Conservation (phyloP, 179 eudicot species). For the Gypsophila paniculata region DNA sequence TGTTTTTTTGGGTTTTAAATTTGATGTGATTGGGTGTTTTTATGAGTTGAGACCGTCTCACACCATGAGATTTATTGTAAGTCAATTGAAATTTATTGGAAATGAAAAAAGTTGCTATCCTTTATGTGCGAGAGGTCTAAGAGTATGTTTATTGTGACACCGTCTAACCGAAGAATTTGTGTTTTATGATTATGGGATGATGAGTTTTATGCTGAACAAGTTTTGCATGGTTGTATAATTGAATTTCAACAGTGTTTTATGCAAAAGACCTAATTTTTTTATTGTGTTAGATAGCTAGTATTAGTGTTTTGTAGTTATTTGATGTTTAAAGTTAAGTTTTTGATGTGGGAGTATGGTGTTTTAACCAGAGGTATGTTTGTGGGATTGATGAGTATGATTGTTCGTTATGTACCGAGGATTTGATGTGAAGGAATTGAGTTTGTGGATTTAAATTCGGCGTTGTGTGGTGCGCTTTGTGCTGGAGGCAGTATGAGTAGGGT, state of each 20-base stretch:
- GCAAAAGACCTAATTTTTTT: too few relatives aligned
- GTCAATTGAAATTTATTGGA: too few relatives aligned
- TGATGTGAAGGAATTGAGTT: slow-evolving; percentile 3
- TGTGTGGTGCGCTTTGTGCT: not conserved
- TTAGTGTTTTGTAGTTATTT: too few relatives aligned
- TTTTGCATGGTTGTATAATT: not conserved
- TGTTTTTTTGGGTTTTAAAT: not conserved
- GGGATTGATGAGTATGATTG: not conserved
- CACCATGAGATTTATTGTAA: too few relatives aligned
- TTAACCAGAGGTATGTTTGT: not conserved
- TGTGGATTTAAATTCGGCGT: not conserved
- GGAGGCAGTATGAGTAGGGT: not conserved
- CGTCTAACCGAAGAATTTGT: too few relatives aligned
- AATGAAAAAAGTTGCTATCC: too few relatives aligned
- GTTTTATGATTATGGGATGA: not conserved
- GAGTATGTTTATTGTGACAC: too few relatives aligned
- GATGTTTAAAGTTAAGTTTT: too few relatives aligned
- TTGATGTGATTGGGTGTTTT: not conserved
- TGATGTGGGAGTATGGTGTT: too few relatives aligned
- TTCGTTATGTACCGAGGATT: not conserved
- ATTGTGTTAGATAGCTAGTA: not conserved
- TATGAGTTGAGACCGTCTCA: too few relatives aligned
- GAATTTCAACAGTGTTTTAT: not conserved
- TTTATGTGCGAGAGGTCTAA: too few relatives aligned
- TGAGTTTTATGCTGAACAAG: not conserved